Conservation (phyloP, 805 yeast species). For the Teunomyces gatunensis region DNA sequence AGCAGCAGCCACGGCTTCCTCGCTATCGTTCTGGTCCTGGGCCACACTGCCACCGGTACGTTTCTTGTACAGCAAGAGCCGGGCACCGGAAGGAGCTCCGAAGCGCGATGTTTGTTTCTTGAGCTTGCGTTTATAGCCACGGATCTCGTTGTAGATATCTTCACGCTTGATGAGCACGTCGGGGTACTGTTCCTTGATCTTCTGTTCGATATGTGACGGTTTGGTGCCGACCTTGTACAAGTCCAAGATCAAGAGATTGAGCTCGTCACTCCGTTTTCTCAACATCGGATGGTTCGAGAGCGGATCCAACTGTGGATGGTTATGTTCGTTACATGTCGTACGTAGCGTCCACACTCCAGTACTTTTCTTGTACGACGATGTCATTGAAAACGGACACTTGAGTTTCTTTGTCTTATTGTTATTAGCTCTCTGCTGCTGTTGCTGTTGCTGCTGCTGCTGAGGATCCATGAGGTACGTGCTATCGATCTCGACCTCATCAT, state of each 20-base stretch:
- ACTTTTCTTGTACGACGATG: constrained; percentile 51
- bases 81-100: constrained; percentile 15
- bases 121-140: constrained; percentile 53
- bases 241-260: constrained; percentile 50
- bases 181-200: constrained; percentile 49
- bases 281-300: constrained; percentile 55
- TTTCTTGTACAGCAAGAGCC: constrained; percentile 21
- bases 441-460: constrained; percentile 10
- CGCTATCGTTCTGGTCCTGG: constrained; percentile 1
- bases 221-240: constrained; percentile 54
- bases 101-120: constrained; percentile 37
- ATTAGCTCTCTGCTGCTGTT: background rate
- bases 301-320: constrained; percentile 58
- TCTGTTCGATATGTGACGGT: constrained; percentile 53
- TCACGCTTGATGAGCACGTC: constrained; percentile 55
- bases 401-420: constrained; percentile 45
- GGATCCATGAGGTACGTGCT: constrained; percentile 37
- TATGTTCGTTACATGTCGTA: constrained; percentile 55
- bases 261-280: constrained; percentile 51
- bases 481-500: constrained; percentile 25
- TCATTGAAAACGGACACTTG: constrained; percentile 59
- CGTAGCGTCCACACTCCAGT: constrained; percentile 51
- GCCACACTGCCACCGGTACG: constrained; percentile 13
- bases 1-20: constrained; percentile 11
- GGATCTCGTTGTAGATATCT: constrained; percentile 56